These are phyloP conservation scores for Chlorella sp. DNA, from an alignment of 139 green algal species.

Conservation along the genomic window DNA sequence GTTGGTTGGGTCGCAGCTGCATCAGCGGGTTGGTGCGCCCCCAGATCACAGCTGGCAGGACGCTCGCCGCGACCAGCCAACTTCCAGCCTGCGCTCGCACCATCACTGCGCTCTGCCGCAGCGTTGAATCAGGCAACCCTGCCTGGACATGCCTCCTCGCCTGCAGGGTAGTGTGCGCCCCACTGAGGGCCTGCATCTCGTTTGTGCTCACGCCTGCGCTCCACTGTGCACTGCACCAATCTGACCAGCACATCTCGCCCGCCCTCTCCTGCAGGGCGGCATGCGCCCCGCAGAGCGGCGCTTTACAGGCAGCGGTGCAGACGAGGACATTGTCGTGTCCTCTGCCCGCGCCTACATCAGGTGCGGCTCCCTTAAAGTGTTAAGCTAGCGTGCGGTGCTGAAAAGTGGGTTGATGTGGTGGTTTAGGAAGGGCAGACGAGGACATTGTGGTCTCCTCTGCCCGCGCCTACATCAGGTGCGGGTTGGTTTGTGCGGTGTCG, in stretches of 20 bases:
- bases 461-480: constrained; percentile 83
- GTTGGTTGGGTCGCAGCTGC: constrained; percentile 57
- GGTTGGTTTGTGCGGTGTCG: neutral
- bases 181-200: no score
- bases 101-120: no score
- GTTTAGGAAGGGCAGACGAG: constrained; percentile 61
- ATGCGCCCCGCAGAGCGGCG: constrained; percentile 49
- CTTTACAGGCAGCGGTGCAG: constrained; percentile 83
- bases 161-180: no score
- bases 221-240: no score
- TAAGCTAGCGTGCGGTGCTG: no score
- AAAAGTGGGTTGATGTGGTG: no score
- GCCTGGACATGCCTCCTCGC: no score
- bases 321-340: constrained; percentile 96
- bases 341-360: constrained; percentile 88
- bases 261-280: constrained; percentile 41
- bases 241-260: no score
- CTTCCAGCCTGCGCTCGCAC: no score
- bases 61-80: no score
- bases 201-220: no score
- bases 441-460: constrained; percentile 94
- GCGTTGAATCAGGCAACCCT: no score
- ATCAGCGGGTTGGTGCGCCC: constrained; percentile 51
- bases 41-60: constrained; percentile 23
- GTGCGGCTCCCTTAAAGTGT: neutral